Conservation (phyloP, 345 rosid genomes). For the Euphorbia peplus region DNA sequence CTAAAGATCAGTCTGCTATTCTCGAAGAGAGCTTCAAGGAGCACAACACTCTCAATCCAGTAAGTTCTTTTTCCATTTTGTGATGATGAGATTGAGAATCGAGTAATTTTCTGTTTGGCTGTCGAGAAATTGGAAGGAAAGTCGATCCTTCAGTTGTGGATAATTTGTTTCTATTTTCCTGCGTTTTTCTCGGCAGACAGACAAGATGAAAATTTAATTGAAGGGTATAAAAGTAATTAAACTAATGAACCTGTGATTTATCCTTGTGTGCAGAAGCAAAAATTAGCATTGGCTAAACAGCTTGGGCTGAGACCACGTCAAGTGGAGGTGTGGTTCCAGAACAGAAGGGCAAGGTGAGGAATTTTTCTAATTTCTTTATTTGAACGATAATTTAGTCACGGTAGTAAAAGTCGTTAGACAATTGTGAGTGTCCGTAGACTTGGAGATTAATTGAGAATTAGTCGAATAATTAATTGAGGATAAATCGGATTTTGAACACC, state of each 20-base stretch:
- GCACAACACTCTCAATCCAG: slow-evolving; percentile 94
- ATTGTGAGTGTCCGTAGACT: too few relatives aligned
- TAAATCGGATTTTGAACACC: too few relatives aligned
- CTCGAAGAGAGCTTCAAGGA: slow-evolving; percentile 95
- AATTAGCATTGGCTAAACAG: slow-evolving; percentile 64
- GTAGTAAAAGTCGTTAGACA: too few relatives aligned
- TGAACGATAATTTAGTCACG: too few relatives aligned
- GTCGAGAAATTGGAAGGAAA: slow-evolving; percentile 11
- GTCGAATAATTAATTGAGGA: too few relatives aligned
- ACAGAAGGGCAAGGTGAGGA: slow-evolving; percentile 40
- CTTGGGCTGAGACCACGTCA: slow-evolving; percentile 32
- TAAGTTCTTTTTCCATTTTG: slow-evolving; percentile 27
- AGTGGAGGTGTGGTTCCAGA: slow-evolving; percentile 42
- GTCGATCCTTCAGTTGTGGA: neutral
- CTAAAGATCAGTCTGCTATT: slow-evolving; percentile 90
- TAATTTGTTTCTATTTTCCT: neutral
- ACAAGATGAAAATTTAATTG: neutral
- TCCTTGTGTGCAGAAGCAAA: slow-evolving; percentile 64
- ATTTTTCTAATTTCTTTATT: too few relatives aligned
- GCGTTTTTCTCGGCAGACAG: slow-evolving; percentile 17
- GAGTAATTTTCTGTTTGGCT: slow-evolving; percentile 3
- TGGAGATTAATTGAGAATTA: too few relatives aligned
- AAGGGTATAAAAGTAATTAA: slow-evolving; percentile 20
- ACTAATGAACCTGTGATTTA: neutral
- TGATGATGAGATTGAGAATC: neutral